These are phyloP conservation scores for Mycena leptocephala DNA, from an alignment of 768 basidiomycete species.

Conservation along the genomic window DNA sequence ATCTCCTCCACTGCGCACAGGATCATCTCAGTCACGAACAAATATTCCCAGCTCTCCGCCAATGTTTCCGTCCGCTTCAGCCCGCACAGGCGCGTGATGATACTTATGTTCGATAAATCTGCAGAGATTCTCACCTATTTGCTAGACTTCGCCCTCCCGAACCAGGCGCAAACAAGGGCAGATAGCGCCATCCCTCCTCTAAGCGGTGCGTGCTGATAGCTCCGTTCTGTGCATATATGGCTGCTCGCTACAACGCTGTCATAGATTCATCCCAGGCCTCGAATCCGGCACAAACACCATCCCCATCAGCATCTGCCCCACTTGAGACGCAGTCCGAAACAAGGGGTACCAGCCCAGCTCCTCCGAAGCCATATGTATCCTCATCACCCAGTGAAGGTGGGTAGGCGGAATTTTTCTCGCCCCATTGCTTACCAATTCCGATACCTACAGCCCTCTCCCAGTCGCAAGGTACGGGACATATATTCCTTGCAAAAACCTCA, in stretches of 20 bases:
- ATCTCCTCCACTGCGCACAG: constrained; percentile 1
- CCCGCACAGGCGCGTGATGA: constrained; percentile 8
- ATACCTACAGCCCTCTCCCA: constrained; percentile 2
- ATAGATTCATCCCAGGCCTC: neutral
- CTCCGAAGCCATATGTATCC: neutral
- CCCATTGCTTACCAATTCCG: constrained; percentile 13
- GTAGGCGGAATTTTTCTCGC: neutral
- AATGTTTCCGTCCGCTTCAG: constrained; percentile 9
- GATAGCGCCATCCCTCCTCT: neutral
- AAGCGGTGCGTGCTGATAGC: constrained; percentile 4
- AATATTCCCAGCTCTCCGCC: constrained; percentile 3
- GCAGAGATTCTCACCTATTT: neutral
- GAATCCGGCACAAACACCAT: constrained; percentile 5
- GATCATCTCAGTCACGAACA: constrained; percentile 8
- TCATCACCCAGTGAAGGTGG: neutral
- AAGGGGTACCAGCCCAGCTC: neutral
- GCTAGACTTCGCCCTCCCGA: neutral
- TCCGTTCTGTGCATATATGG: constrained; percentile 3
- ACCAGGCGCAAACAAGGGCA: neutral
- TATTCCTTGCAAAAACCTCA: neutral
- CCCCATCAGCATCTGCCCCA: neutral
- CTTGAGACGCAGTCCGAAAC: neutral
- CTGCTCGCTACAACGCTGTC: neutral
- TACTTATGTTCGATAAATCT: constrained; percentile 9
- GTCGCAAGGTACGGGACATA: constrained; percentile 10